A percentile compares a stretch with the other conserved stretches of the same genome.
Evolutionary conservation across 2,329 filamentous ascomycete genomes (phyloP).

Genomic region (Trichoderma sp.): DNA sequence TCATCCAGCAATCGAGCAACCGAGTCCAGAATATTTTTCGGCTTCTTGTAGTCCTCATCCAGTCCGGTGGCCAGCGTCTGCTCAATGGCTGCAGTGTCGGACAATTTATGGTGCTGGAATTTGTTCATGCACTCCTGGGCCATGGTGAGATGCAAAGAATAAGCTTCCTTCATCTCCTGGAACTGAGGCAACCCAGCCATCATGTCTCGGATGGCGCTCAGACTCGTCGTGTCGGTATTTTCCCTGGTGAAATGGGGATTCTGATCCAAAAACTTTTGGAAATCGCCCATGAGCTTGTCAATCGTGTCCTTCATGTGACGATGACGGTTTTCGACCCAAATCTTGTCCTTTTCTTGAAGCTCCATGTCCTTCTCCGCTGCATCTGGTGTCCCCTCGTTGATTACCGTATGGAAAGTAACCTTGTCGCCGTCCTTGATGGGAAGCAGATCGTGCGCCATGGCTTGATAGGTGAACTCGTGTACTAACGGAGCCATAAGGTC

Average conservation of each 20-base stretch:
- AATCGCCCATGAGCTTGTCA: constrained; percentile 87
- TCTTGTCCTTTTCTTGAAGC: constrained; percentile 82
- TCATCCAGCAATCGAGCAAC: constrained; percentile 87
- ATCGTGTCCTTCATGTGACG: constrained; percentile 98
- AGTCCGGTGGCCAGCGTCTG: constrained; percentile 89
- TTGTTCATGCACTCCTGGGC: constrained; percentile 95
- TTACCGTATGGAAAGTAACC: constrained; percentile 74
- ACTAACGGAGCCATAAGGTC: constrained; percentile 83
- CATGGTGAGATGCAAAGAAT: constrained; percentile 93
- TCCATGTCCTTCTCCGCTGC: constrained; percentile 87
- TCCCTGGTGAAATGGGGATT: constrained; percentile 89
- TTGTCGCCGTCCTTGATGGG: constrained; percentile 87
- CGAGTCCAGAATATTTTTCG: constrained; percentile 83
- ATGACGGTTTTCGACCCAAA: constrained; percentile 94
- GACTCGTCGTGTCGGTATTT: constrained; percentile 64
- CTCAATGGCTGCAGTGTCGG: constrained; percentile 83
- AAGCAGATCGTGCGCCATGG: constrained; percentile 93
- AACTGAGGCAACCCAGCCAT: constrained; percentile 91
- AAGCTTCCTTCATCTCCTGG: constrained; percentile 91
- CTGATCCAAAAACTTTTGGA: constrained; percentile 84
- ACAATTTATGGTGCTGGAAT: constrained; percentile 80
- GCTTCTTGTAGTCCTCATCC: constrained; percentile 88
- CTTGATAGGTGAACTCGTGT: constrained; percentile 97
- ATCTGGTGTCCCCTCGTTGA: constrained; percentile 70
- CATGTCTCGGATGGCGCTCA: constrained; percentile 97